A percentile compares a stretch with the other conserved stretches of the same genome.
phyloP scores from a whole-genome alignment of 2,329 filamentous ascomycete species.

The Botrytis tulipae region DNA sequence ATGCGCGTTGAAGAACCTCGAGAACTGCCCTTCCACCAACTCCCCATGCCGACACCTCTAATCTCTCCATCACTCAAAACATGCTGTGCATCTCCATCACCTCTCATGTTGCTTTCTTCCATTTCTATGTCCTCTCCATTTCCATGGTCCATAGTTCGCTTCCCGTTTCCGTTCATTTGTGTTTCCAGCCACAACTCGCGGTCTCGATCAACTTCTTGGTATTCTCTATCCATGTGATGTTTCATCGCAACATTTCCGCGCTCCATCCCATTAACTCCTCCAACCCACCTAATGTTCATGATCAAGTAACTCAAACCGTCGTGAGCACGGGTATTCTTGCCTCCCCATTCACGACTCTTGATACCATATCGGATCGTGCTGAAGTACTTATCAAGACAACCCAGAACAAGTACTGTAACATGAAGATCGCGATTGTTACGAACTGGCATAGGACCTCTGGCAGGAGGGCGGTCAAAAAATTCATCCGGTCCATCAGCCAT shows the following conservation, averaged over 20 bases:
- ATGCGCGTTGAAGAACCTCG: background rate
- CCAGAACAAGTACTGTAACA: conserved; percentile 81
- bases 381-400: conserved; percentile 72
- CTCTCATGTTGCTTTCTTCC: conserved; percentile 29
- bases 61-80: conserved; percentile 24
- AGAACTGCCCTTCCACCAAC: conserved; percentile 30
- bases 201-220: conserved; percentile 11
- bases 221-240: conserved; percentile 28
- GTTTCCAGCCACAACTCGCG: conserved; percentile 19
- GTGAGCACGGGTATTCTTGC: conserved; percentile 44
- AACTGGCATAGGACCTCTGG: conserved; percentile 60
- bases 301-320: conserved; percentile 78
- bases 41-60: conserved; percentile 30
- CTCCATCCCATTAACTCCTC: conserved; percentile 58
- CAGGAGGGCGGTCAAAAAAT: conserved; percentile 52
- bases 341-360: conserved; percentile 75
- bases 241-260: conserved; percentile 44
- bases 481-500: conserved; percentile 22
- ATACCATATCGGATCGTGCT: conserved; percentile 77
- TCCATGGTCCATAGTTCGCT: conserved; percentile 9
- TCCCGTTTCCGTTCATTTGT: conserved; percentile 22
- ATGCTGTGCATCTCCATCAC: conserved; percentile 6
- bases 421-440: conserved; percentile 75
- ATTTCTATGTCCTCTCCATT: conserved; percentile 2
- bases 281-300: conserved; percentile 77